Evolutionary conservation across 306 rosid species (phyloP).

Genomic region (Cyclanthera cordifolia): DNA sequence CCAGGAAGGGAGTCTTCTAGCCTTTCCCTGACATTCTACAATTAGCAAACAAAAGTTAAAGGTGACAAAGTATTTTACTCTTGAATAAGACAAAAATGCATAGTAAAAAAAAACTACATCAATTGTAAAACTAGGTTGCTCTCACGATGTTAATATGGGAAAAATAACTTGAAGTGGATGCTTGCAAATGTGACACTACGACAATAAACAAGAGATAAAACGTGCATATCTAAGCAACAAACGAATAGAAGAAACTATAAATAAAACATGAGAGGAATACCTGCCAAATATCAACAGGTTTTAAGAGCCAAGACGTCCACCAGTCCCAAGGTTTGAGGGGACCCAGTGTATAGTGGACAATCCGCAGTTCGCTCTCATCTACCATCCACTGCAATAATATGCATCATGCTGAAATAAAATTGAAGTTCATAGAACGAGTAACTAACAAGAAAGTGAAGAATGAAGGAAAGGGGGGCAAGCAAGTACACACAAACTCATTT

Average conservation of each 20-base stretch:
- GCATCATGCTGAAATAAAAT: background rate
- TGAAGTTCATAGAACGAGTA: background rate
- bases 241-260: background rate
- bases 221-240: background rate
- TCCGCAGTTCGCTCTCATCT: constrained; percentile 72
- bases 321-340: constrained; percentile 99
- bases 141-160: background rate
- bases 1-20: constrained; percentile 85
- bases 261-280: constrained; percentile 26
- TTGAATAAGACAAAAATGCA: background rate
- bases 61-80: background rate
- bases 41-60: constrained; percentile 8
- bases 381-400: constrained; percentile 81
- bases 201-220: background rate
- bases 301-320: constrained; percentile 99
- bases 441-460: too few relatives aligned
- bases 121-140: background rate
- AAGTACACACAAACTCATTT: too few relatives aligned
- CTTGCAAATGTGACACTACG: background rate
- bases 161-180: background rate
- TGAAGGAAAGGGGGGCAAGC: too few relatives aligned
- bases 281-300: constrained; percentile 99
- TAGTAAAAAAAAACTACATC: too few relatives aligned
- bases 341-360: constrained; percentile 92
- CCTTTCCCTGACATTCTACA: constrained; percentile 68